Evolutionary conservation across 306 rosid genomes (phyloP).

Genomic region (Trifolium subterraneum): DNA sequence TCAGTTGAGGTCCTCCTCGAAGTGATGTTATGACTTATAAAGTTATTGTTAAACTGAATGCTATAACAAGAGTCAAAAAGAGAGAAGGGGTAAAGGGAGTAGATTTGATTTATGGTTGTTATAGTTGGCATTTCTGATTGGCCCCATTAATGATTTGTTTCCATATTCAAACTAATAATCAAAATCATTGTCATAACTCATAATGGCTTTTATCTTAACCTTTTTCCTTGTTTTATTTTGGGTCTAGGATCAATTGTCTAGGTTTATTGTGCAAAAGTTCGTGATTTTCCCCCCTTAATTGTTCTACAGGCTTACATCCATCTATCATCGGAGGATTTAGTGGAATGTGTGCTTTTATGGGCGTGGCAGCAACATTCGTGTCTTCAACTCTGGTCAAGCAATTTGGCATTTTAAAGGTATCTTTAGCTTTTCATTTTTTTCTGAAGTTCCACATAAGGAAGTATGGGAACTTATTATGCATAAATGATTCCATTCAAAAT

Average conservation of each 20-base stretch:
- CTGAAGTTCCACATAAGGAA: not conserved
- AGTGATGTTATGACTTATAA: not conserved
- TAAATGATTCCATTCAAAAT: not conserved
- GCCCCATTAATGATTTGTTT: not conserved
- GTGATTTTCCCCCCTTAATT: not conserved
- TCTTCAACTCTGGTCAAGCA: conserved; percentile 78
- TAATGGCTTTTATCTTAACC: conserved; percentile 8
- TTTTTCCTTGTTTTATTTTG: not conserved
- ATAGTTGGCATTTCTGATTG: conserved; percentile 8
- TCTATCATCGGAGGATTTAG: conserved; percentile 90
- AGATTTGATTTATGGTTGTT: conserved; percentile 18
- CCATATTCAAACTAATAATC: conserved; percentile 22
- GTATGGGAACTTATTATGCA: conserved; percentile 20
- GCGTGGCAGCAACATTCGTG: conserved; percentile 94
- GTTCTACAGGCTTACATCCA: conserved; percentile 76
- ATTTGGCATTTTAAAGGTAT: conserved; percentile 89
- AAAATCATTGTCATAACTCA: conserved; percentile 1
- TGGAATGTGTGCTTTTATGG: conserved; percentile 92
- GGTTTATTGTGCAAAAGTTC: conserved; percentile 29
- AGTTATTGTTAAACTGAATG: conserved; percentile 16
- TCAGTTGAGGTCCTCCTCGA: conserved; percentile 6
- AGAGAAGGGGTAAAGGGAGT: conserved; percentile 21
- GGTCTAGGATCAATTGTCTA: not conserved
- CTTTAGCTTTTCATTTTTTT: conserved; percentile 16
- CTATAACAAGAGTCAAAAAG: conserved; percentile 20